Percentiles rank a stretch among this genome's conserved stretches.
These are phyloP conservation scores for Beauveria varroae DNA, from an alignment of 2,329 filamentous ascomycete genomes.

Conservation along the genomic window DNA sequence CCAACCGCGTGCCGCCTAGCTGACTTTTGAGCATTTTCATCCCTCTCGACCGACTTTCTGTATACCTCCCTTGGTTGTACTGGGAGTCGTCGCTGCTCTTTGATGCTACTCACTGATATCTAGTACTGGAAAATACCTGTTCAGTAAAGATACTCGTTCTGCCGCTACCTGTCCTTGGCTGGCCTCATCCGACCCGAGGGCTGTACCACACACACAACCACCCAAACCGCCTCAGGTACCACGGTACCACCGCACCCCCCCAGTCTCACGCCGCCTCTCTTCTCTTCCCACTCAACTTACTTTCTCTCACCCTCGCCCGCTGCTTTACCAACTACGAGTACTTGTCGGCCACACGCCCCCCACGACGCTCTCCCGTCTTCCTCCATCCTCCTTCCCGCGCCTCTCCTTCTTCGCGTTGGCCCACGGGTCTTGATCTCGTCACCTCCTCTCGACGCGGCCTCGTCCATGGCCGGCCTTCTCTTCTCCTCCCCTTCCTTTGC, in stretches of 20 bases:
- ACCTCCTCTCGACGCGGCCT: neutral
- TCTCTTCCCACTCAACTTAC: neutral
- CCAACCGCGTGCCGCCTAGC: neutral
- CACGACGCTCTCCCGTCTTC: neutral
- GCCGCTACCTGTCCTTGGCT: neutral
- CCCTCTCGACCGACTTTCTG: neutral
- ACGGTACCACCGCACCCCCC: neutral
- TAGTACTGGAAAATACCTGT: neutral
- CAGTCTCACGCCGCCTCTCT: conserved; percentile 7
- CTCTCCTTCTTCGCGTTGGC: neutral
- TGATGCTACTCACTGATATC: neutral
- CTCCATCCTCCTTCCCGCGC: neutral
- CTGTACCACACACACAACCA: conserved; percentile 1
- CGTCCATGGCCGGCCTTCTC: neutral
- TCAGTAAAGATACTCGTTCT: neutral
- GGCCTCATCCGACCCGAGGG: neutral
- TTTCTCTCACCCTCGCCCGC: neutral
- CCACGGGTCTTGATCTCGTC: neutral
- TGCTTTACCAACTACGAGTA: neutral
- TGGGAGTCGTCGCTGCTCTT: neutral
- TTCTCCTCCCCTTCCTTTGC: neutral
- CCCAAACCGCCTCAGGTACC: conserved; percentile 4
- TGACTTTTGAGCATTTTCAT: neutral
- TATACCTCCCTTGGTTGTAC: neutral
- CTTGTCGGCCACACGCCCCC: neutral